Conservation (phyloP, 345 rosid genomes). For the Eucalyptus microcorys region DNA sequence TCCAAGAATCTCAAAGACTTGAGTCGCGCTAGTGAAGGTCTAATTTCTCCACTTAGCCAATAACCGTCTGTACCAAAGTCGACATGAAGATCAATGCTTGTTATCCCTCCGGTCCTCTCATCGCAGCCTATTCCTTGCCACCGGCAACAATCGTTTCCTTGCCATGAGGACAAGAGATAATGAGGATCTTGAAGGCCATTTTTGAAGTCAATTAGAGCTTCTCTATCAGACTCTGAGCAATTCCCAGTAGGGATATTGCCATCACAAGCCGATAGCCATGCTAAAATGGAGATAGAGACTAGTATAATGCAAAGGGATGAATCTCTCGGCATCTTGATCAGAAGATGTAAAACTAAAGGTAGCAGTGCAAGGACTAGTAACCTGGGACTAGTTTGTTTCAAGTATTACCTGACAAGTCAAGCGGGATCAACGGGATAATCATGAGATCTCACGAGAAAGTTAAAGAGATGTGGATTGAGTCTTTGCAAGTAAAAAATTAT, state of each 20-base stretch:
- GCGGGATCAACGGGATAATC: not conserved
- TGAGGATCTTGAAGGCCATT: slow-evolving; percentile 13
- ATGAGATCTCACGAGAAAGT: not conserved
- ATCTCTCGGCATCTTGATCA: not conserved
- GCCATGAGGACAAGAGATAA: slow-evolving; percentile 13
- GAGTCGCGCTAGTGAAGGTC: slow-evolving; percentile 19
- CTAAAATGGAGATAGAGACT: not conserved
- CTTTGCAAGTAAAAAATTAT: not conserved
- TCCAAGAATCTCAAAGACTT: slow-evolving; percentile 17
- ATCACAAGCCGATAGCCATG: not conserved
- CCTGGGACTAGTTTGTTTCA: not conserved
- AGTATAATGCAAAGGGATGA: not conserved
- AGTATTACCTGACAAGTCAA: not conserved
- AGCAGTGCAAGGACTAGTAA: not conserved
- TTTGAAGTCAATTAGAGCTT: slow-evolving; percentile 18
- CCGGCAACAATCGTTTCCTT: slow-evolving; percentile 19
- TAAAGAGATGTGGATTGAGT: not conserved
- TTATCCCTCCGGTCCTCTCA: slow-evolving; percentile 8
- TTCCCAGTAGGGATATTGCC: not conserved
- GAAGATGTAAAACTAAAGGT: not conserved
- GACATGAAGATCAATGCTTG: slow-evolving; percentile 11
- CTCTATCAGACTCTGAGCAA: slow-evolving; percentile 11
- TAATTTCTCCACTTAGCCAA: slow-evolving; percentile 22
- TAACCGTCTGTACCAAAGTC: not conserved
- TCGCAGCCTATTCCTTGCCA: slow-evolving; percentile 28